Conservation (phyloP, 345 rosid genomes). For the Eucalyptus regnans region DNA sequence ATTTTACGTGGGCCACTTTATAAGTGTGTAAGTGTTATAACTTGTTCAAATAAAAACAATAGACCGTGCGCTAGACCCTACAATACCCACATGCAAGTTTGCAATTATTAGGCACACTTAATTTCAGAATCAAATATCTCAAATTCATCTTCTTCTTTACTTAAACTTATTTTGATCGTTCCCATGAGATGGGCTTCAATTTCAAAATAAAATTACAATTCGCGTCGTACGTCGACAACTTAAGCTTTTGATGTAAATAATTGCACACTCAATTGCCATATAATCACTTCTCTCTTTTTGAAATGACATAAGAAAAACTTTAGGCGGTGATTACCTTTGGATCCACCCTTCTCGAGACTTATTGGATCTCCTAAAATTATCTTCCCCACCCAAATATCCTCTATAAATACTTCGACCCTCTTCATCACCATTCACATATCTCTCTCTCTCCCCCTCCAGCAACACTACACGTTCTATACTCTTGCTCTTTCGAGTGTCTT, state of each 20-base stretch:
- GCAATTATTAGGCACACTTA: no score
- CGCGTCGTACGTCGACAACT: fast-evolving
- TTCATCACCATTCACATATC: not conserved
- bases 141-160: not conserved
- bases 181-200: not conserved
- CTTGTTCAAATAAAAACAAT: no score
- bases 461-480: not conserved
- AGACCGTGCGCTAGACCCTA: fast-evolving
- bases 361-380: not conserved
- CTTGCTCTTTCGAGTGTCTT: not conserved
- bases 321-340: not conserved
- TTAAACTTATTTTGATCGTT: not conserved
- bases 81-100: fast-evolving
- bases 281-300: not conserved
- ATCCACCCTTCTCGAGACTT: not conserved
- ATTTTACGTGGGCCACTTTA: no score
- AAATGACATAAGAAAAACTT: not conserved
- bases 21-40: no score
- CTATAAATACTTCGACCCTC: not conserved
- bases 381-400: not conserved
- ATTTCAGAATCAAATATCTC: not conserved
- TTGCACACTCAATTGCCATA: not conserved
- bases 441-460: not conserved
- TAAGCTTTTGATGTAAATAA: not conserved
- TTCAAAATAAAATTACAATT: not conserved